A percentile compares a stretch with the other conserved stretches of the same genome.
Conservation (phyloP, 2,329 filamentous ascomycete genomes). For the Alternaria atra region DNA sequence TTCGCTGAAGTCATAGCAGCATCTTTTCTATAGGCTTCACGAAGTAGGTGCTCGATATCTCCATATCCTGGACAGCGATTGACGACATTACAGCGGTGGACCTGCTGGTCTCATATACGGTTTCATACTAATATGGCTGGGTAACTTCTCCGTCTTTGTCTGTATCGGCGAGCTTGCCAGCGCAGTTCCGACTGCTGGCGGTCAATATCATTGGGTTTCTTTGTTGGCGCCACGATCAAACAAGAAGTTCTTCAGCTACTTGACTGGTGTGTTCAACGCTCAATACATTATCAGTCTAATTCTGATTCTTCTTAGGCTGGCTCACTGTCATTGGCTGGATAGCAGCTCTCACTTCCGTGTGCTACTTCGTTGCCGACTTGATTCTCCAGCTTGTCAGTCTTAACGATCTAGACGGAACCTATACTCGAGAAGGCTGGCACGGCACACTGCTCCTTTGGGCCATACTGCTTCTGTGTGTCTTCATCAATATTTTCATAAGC, state of each 20-base stretch:
- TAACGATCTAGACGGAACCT: conserved; percentile 51
- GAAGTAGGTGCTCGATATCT: conserved; percentile 36
- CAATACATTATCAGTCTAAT: not conserved
- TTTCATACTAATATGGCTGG: conserved; percentile 49
- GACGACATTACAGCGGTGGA: conserved; percentile 40
- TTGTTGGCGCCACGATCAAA: conserved; percentile 54
- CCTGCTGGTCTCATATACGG: conserved; percentile 50
- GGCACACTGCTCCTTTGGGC: conserved; percentile 61
- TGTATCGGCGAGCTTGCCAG: conserved; percentile 51
- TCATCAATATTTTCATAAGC: conserved; percentile 59
- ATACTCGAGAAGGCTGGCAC: conserved; percentile 58
- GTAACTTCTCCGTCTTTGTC: conserved; percentile 50
- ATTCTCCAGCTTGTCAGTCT: conserved; percentile 48
- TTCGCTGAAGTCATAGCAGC: conserved; percentile 23
- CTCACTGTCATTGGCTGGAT: conserved; percentile 57
- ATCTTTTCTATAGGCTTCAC: conserved; percentile 48
- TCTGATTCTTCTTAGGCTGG: conserved; percentile 50
- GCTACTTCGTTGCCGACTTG: conserved; percentile 48
- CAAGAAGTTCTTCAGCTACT: conserved; percentile 57
- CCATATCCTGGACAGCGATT: not conserved
- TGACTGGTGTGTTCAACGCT: conserved; percentile 44
- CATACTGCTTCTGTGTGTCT: conserved; percentile 51
- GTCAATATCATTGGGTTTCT: conserved; percentile 54
- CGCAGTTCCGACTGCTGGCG: conserved; percentile 51
- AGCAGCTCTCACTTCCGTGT: conserved; percentile 49